A percentile compares a stretch with the other conserved stretches of the same genome.
These are phyloP conservation scores for Leptographium procerum DNA, from an alignment of 2,329 filamentous ascomycete species.

Conservation along the genomic window DNA sequence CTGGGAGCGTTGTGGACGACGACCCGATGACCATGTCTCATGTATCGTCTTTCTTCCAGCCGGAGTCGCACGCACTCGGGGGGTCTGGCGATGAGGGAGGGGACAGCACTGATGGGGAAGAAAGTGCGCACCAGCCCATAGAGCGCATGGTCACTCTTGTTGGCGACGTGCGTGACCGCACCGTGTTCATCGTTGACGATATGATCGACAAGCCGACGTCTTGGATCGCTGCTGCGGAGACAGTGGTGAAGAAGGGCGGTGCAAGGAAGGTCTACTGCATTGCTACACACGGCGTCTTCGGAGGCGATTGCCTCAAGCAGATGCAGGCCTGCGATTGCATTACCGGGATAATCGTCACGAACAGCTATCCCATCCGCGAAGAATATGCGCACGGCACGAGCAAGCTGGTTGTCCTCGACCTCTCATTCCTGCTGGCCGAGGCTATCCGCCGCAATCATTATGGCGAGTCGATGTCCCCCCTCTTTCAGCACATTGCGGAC, in stretches of 20 bases:
- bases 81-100: slow-evolving; percentile 75
- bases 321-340: slow-evolving; percentile 90
- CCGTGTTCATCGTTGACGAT: slow-evolving; percentile 92
- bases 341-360: slow-evolving; percentile 87
- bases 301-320: slow-evolving; percentile 77
- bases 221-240: slow-evolving; percentile 96
- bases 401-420: slow-evolving; percentile 82
- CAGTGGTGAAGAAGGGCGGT: slow-evolving; percentile 81
- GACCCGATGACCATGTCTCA: slow-evolving; percentile 73
- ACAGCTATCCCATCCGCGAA: slow-evolving; percentile 84
- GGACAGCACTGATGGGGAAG: slow-evolving; percentile 85
- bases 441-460: slow-evolving; percentile 95
- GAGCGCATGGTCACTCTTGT: slow-evolving; percentile 98
- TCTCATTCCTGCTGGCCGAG: slow-evolving; percentile 79
- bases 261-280: slow-evolving; percentile 96
- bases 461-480: slow-evolving; percentile 65
- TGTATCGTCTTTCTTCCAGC: slow-evolving; percentile 68
- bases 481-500: slow-evolving; percentile 58
- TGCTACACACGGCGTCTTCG: slow-evolving; percentile 91
- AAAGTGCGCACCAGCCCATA: slow-evolving; percentile 45
- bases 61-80: slow-evolving; percentile 60
- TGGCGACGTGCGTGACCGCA: slow-evolving; percentile 77
- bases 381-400: slow-evolving; percentile 57
- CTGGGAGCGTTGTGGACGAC: slow-evolving; percentile 53
- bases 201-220: slow-evolving; percentile 97